Conservation (phyloP, 495 filamentous ascomycete species). For the Bathelium albidoporum region DNA sequence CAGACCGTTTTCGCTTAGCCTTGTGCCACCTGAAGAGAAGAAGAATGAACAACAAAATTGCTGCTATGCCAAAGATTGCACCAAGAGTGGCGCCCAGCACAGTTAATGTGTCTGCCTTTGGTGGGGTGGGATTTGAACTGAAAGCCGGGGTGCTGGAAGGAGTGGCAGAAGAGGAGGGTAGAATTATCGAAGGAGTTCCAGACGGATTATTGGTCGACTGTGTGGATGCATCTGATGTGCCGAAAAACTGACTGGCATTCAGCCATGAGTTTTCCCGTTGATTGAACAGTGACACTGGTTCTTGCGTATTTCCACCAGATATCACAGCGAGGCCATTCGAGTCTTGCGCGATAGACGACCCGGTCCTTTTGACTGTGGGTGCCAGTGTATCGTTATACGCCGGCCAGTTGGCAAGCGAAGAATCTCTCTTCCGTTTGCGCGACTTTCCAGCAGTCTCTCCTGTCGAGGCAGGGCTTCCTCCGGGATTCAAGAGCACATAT, state of each 20-base stretch:
- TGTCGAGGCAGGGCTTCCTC: slow-evolving; percentile 32
- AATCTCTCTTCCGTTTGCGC: slow-evolving; percentile 35
- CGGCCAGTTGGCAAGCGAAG: slow-evolving; percentile 57
- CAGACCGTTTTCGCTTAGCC: slow-evolving; percentile 40
- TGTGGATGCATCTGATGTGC: slow-evolving; percentile 32
- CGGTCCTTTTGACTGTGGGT: slow-evolving; percentile 45
- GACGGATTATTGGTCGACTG: slow-evolving; percentile 31
- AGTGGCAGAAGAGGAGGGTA: slow-evolving; percentile 31
- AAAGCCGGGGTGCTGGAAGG: slow-evolving; percentile 26
- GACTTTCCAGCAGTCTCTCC: slow-evolving; percentile 28
- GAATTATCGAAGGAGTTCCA: slow-evolving; percentile 21
- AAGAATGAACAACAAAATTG: slow-evolving; percentile 58
- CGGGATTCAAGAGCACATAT: slow-evolving; percentile 46
- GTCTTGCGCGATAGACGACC: slow-evolving; percentile 53
- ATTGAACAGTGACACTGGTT: slow-evolving; percentile 70
- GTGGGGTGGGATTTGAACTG: slow-evolving; percentile 15
- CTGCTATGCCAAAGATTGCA: slow-evolving; percentile 58
- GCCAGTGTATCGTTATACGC: slow-evolving; percentile 66
- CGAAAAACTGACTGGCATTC: slow-evolving; percentile 60
- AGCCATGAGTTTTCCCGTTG: slow-evolving; percentile 69
- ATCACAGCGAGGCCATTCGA: slow-evolving; percentile 58
- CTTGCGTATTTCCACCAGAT: slow-evolving; percentile 57
- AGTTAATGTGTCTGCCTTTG: slow-evolving; percentile 35
- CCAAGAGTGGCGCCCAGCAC: slow-evolving; percentile 76
- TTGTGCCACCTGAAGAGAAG: slow-evolving; percentile 55